These are phyloP conservation scores for Fomitopsis schrenkii DNA, from an alignment of 1,284 basidiomycete species.

Conservation along the genomic window DNA sequence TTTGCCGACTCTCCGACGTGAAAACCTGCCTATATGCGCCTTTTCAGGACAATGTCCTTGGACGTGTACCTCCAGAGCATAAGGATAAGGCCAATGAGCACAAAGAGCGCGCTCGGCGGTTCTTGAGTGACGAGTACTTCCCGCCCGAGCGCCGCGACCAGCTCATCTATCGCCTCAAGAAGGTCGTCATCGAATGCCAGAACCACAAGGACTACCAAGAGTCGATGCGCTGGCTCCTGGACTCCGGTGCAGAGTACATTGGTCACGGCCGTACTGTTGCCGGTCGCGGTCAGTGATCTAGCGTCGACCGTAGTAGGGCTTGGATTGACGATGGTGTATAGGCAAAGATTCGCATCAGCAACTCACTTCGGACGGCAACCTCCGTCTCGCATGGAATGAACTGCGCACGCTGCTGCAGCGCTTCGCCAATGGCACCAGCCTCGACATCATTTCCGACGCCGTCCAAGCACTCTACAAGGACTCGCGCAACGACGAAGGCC, in stretches of 20 bases:
- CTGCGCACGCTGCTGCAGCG: constrained; percentile 87
- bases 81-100: constrained; percentile 52
- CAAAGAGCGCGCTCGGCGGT: constrained; percentile 53
- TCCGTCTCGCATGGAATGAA: constrained; percentile 57
- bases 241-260: constrained; percentile 71
- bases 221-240: constrained; percentile 74
- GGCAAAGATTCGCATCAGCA: constrained; percentile 32
- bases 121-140: constrained; percentile 80
- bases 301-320: neutral
- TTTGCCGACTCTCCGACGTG: neutral
- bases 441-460: constrained; percentile 71
- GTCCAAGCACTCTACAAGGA: constrained; percentile 76
- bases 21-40: neutral
- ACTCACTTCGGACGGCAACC: constrained; percentile 41
- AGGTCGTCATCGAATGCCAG: constrained; percentile 91
- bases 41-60: constrained; percentile 39
- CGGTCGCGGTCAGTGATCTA: constrained; percentile 22
- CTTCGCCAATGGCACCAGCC: constrained; percentile 75
- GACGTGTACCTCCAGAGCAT: constrained; percentile 58
- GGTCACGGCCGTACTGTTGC: constrained; percentile 52
- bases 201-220: constrained; percentile 88
- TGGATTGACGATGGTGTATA: neutral
- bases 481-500: constrained; percentile 70
- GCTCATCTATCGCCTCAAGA: constrained; percentile 81
- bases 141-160: constrained; percentile 83